Evolutionary conservation across 208 protist genomes (phyloP).

Genomic region (Trypanosoma cruzi): DNA sequence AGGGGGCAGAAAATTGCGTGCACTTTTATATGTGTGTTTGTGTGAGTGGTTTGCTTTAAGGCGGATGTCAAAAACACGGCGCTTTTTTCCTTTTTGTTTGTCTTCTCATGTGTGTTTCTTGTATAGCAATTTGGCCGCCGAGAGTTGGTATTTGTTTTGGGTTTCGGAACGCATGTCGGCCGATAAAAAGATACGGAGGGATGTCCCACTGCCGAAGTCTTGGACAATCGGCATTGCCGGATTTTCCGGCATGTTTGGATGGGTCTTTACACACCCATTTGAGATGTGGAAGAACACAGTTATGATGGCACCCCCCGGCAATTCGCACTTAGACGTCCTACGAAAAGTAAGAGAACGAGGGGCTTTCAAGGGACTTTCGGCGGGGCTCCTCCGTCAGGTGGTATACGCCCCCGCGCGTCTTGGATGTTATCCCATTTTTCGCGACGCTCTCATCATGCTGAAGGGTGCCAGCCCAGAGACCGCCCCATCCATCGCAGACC

Average conservation of each 20-base stretch:
- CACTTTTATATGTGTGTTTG: neutral
- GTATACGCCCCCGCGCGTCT: constrained; percentile 91
- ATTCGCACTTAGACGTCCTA: constrained; percentile 49
- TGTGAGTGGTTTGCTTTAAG: no score
- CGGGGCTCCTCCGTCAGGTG: constrained; percentile 84
- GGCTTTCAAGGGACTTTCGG: constrained; percentile 83
- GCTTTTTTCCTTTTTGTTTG: neutral
- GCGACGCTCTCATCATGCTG: constrained; percentile 64
- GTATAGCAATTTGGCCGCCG: neutral
- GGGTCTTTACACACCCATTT: constrained; percentile 92
- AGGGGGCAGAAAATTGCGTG: neutral
- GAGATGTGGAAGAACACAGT: constrained; percentile 95
- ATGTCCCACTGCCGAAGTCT: constrained; percentile 18
- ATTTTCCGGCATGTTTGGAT: constrained; percentile 84
- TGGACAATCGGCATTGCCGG: constrained; percentile 80
- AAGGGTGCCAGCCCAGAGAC: constrained; percentile 51
- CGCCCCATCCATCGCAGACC: constrained; percentile 65
- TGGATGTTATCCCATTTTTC: constrained; percentile 91
- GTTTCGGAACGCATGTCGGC: constrained; percentile 4
- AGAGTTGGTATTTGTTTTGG: neutral
- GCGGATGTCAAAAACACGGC: neutral
- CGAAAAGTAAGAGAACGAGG: constrained; percentile 53
- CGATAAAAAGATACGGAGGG: constrained; percentile 9
- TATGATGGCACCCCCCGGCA: constrained; percentile 67
- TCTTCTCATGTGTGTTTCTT: neutral